Conservation (phyloP, 768 basidiomycete genomes). For the Austroboletus eburneus region DNA sequence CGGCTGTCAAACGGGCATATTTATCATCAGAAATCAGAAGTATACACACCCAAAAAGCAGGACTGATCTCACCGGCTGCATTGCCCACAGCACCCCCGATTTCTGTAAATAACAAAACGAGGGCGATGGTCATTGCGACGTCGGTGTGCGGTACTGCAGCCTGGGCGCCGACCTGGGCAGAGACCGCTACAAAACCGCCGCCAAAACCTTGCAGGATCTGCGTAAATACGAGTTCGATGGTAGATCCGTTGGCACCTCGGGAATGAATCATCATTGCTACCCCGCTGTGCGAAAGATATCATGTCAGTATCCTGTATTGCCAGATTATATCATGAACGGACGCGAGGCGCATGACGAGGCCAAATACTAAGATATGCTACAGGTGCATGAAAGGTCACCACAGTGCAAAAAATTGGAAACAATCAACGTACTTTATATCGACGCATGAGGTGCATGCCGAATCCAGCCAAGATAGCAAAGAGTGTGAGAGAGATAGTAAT, state of each 20-base stretch:
- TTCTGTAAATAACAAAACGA: conserved; percentile 66
- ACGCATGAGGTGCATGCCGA: conserved; percentile 47
- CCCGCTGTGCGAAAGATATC: conserved; percentile 35
- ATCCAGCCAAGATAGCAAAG: conserved; percentile 58
- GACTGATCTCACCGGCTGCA: conserved; percentile 45
- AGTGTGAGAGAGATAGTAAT: conserved; percentile 59
- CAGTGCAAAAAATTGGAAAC: neutral
- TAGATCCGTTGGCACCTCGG: conserved; percentile 53
- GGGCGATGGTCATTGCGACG: conserved; percentile 62
- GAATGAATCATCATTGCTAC: conserved; percentile 69
- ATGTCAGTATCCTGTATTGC: neutral
- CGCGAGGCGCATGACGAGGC: conserved; percentile 56
- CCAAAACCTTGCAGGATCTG: conserved; percentile 74
- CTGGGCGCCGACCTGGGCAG: conserved; percentile 58
- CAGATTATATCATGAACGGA: conserved; percentile 17
- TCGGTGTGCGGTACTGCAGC: conserved; percentile 62
- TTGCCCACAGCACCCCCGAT: conserved; percentile 63
- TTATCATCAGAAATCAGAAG: neutral
- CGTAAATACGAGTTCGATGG: conserved; percentile 55
- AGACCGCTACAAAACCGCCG: conserved; percentile 62
- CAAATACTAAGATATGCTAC: conserved; percentile 47
- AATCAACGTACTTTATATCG: conserved; percentile 47
- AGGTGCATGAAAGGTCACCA: neutral
- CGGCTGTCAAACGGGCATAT: conserved; percentile 34
- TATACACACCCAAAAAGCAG: neutral